Evolutionary conservation across 257 asterid genomes (phyloP).

Genomic region (Nicotiana tabacum): DNA sequence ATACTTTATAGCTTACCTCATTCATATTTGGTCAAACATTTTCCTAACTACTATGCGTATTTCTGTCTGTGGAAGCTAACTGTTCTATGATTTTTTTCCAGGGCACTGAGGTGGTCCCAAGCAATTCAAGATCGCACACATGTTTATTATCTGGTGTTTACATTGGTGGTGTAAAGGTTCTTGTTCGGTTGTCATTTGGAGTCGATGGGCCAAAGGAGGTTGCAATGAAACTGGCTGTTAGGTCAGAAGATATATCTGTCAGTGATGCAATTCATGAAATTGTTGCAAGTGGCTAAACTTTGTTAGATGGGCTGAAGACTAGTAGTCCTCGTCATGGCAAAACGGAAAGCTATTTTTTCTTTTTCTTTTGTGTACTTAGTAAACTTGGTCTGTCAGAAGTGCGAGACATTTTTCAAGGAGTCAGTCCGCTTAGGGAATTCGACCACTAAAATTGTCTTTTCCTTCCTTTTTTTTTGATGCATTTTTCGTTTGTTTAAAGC

Average conservation of each 20-base stretch:
- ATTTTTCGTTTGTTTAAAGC: background rate
- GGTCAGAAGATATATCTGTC: conserved; percentile 77
- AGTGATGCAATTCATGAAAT: conserved; percentile 93
- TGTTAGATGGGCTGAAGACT: background rate
- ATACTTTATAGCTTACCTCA: background rate
- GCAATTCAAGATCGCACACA: conserved; percentile 85
- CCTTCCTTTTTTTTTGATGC: too few species aligned
- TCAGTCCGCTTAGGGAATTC: conserved; percentile 9
- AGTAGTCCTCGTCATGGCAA: background rate
- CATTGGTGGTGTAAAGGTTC: conserved; percentile 86
- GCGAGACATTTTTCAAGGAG: background rate
- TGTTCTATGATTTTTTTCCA: conserved; percentile 22
- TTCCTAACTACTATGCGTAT: background rate
- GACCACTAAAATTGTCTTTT: background rate
- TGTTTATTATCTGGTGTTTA: conserved; percentile 91
- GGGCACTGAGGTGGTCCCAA: conserved; percentile 87
- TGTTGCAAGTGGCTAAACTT: conserved; percentile 75
- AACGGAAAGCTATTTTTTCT: background rate
- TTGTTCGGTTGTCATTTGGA: conserved; percentile 84
- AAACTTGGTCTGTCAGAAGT: background rate
- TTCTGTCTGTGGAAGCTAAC: background rate
- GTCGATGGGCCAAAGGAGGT: conserved; percentile 81
- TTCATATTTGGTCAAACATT: background rate
- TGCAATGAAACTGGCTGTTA: conserved; percentile 93
- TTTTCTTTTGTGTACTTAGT: background rate